phyloP scores from a whole-genome alignment of 345 rosid species.

The Lepidium didymum region DNA sequence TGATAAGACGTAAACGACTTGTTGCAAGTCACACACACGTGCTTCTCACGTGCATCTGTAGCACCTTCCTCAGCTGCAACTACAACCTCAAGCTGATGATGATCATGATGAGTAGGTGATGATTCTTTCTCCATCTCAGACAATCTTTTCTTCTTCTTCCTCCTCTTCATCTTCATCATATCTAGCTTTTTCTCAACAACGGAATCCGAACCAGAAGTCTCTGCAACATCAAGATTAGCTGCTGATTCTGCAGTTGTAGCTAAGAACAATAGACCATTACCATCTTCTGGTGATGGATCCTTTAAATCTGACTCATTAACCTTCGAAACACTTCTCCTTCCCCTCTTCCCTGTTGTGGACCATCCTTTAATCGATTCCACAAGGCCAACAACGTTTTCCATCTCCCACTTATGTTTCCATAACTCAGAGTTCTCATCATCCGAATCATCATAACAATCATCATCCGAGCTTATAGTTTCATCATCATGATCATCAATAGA shows the following conservation, averaged over 20 bases:
- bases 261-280: slow-evolving; percentile 25
- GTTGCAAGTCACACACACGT: slow-evolving; percentile 37
- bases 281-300: slow-evolving; percentile 16
- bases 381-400: slow-evolving; percentile 19
- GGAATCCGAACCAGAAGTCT: background rate
- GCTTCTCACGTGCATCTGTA: slow-evolving; percentile 7
- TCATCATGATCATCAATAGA: slow-evolving; percentile 26
- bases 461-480: slow-evolving; percentile 17
- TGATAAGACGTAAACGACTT: slow-evolving; percentile 40
- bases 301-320: slow-evolving; percentile 14
- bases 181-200: background rate
- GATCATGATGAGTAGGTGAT: background rate
- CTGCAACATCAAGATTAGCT: background rate
- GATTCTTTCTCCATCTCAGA: slow-evolving; percentile 33
- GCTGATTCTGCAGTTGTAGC: slow-evolving; percentile 26
- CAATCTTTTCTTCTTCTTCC: slow-evolving; percentile 30
- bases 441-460: background rate
- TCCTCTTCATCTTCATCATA: slow-evolving; percentile 8
- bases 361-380: slow-evolving; percentile 30
- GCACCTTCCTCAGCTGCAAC: background rate
- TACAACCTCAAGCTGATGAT: slow-evolving; percentile 2
- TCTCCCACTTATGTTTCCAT: background rate
- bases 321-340: slow-evolving; percentile 16
- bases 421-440: slow-evolving; percentile 19
- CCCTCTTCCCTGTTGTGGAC: slow-evolving; percentile 35